These are phyloP conservation scores for Penicillium bovifimosum DNA, from an alignment of 495 filamentous ascomycete species.

Conservation along the genomic window DNA sequence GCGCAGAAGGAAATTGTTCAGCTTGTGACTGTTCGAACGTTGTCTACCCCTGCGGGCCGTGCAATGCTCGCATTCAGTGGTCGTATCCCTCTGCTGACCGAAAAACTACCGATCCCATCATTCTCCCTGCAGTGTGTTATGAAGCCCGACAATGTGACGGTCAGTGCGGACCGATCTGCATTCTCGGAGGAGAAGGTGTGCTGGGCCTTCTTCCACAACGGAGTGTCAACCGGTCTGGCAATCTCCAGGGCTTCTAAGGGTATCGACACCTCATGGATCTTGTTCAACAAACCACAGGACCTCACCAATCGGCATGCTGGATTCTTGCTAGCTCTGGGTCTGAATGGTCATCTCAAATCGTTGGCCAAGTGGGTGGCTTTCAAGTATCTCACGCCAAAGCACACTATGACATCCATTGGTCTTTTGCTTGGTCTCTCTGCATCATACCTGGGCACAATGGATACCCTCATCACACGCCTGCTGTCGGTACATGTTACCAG, in stretches of 20 bases:
- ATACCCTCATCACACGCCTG: conserved; percentile 86
- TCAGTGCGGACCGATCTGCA: conserved; percentile 73
- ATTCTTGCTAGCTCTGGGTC: conserved; percentile 83
- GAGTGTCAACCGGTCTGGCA: conserved; percentile 81
- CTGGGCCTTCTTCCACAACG: conserved; percentile 98
- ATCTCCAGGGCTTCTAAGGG: conserved; percentile 86
- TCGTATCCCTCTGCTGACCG: conserved; percentile 77
- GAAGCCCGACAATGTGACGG: conserved; percentile 82
- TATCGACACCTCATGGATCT: conserved; percentile 96
- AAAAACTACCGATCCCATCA: conserved; percentile 77
- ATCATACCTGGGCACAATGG: conserved; percentile 94
- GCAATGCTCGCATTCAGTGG: conserved; percentile 80
- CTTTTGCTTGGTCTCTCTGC: conserved; percentile 86
- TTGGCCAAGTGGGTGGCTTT: conserved; percentile 98
- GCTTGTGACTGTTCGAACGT: conserved; percentile 74
- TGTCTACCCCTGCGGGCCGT: conserved; percentile 80
- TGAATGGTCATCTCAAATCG: conserved; percentile 89
- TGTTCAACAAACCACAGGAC: conserved; percentile 94
- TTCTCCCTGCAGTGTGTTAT: conserved; percentile 87
- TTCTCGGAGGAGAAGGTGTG: conserved; percentile 93
- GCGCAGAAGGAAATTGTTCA: conserved; percentile 87
- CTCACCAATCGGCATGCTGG: conserved; percentile 91
- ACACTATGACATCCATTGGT: conserved; percentile 97
- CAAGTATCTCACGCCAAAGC: conserved; percentile 96
- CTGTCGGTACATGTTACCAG: conserved; percentile 95